These are phyloP conservation scores for Starmerella apis DNA, from an alignment of 805 yeast genomes.

Conservation along the genomic window DNA sequence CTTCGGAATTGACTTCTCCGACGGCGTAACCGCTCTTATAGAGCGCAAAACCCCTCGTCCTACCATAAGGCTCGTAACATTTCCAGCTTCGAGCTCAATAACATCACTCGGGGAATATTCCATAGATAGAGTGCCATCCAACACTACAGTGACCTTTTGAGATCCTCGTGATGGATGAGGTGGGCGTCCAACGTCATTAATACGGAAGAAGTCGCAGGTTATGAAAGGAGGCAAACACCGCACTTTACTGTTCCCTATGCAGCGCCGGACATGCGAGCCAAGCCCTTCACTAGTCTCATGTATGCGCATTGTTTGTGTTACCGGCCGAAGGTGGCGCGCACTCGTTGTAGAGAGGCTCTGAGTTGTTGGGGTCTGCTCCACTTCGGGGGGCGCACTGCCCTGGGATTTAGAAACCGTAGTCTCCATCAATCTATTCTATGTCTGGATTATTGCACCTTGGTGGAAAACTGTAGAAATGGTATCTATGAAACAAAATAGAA, in stretches of 20 bases:
- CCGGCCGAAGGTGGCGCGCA: slow-evolving; percentile 32
- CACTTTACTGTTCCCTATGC: slow-evolving; percentile 16
- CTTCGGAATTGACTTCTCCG: neutral
- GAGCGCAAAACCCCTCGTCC: slow-evolving; percentile 24
- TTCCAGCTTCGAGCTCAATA: slow-evolving; percentile 21
- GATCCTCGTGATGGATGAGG: slow-evolving; percentile 25
- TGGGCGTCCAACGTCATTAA: slow-evolving; percentile 21
- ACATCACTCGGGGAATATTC: slow-evolving; percentile 21
- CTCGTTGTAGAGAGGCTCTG: neutral
- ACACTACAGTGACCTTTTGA: slow-evolving; percentile 19
- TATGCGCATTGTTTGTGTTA: slow-evolving; percentile 12
- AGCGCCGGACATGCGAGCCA: slow-evolving; percentile 17
- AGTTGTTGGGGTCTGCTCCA: neutral
- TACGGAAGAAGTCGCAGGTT: slow-evolving; percentile 21
- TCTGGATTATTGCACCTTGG: no score
- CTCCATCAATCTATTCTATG: neutral
- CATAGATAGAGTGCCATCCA: slow-evolving; percentile 16
- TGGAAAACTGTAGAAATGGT: no score
- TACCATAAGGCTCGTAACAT: slow-evolving; percentile 23
- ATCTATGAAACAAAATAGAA: no score
- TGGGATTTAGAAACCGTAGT: neutral
- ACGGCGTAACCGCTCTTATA: slow-evolving; percentile 7
- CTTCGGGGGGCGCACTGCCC: neutral
- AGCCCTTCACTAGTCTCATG: slow-evolving; percentile 20
- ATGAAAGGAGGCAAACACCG: slow-evolving; percentile 25